phyloP scores from a whole-genome alignment of 495 filamentous ascomycete genomes.

The Penicillium flavigenum region DNA sequence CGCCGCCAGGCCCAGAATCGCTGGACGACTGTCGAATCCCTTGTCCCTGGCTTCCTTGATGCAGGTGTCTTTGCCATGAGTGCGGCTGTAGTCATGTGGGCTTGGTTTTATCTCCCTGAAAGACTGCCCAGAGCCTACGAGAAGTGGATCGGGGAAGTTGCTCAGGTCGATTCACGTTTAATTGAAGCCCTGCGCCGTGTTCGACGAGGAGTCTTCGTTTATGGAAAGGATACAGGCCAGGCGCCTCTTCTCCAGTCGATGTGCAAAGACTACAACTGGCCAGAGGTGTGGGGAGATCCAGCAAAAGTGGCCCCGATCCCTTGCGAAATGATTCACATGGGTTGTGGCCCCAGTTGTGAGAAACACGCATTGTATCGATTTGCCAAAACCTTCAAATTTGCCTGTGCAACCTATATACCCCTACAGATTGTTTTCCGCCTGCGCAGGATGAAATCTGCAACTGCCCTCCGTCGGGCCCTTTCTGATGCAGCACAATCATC shows the following conservation, averaged over 20 bases:
- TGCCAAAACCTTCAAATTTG: constrained; percentile 66
- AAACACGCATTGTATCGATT: constrained; percentile 73
- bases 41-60: constrained; percentile 58
- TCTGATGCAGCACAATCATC: constrained; percentile 69
- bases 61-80: constrained; percentile 74
- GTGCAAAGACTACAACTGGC: constrained; percentile 72
- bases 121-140: constrained; percentile 73
- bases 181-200: constrained; percentile 70
- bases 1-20: constrained; percentile 34
- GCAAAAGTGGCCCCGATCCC: constrained; percentile 70
- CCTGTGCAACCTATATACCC: constrained; percentile 78
- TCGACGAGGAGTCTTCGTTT: constrained; percentile 61
- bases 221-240: constrained; percentile 77
- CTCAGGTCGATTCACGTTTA: constrained; percentile 75
- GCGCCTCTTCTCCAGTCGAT: constrained; percentile 68
- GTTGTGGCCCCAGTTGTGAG: constrained; percentile 73
- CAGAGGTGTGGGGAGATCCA: constrained; percentile 75
- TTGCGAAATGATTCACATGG: constrained; percentile 88
- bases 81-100: constrained; percentile 84
- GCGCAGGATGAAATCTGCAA: constrained; percentile 49
- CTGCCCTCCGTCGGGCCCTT: constrained; percentile 48
- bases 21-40: constrained; percentile 53
- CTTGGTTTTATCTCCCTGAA: constrained; percentile 76
- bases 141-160: constrained; percentile 80
- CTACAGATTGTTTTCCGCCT: constrained; percentile 67